Evolutionary conservation across 140 eudicot species (phyloP), one percentile per base, ranked within the genome.

Genomic region (Anethum foeniculum): DNA sequence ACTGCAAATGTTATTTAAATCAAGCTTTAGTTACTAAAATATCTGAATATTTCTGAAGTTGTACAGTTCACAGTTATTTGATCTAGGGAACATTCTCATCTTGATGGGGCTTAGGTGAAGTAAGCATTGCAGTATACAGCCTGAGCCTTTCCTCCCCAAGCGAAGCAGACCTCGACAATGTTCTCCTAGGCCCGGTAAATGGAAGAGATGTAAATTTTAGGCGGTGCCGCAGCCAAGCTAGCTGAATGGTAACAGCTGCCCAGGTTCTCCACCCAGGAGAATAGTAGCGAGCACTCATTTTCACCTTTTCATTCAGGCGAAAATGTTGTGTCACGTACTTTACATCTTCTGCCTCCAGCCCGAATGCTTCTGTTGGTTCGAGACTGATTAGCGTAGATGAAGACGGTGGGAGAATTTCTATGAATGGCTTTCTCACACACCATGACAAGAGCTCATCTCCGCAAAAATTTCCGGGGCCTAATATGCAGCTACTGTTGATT

Each of bases 191-290:
- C 81, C 96, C 88, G 13, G 92, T 92, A 65, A 90, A 92, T 9
- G 99, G 93, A 80, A 95, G 68, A 2, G 99, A 95, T 12, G 93
- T 84, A 49, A 92, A 86, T 3, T 96, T 89, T 73, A 89, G 79
- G 43, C 97, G 84, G 79, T 90, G 97, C 81, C 97, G 79, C 67
- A 95, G 81, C 99, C 99, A 95, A 3, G 99, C 99, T 82, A 95
- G 52, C 38, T 95, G 99, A 65, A 95, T 92, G 2, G 99, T 96
- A 8, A 95, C 99, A 0, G 99, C 97, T 0, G 97, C 99, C 99
- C 99, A 95, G 4, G 97, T 95, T 49, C 99, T 82, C 99, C 99
- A 95, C 14, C 99, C 97, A 0, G 97, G 97, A 23, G 99, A 95
- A 81, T 95, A 95, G 49, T 95, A 95, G 9, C 97, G 87, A 3